phyloP scores from a whole-genome alignment of 805 yeast species.

The Priceomyces melissophilus region DNA sequence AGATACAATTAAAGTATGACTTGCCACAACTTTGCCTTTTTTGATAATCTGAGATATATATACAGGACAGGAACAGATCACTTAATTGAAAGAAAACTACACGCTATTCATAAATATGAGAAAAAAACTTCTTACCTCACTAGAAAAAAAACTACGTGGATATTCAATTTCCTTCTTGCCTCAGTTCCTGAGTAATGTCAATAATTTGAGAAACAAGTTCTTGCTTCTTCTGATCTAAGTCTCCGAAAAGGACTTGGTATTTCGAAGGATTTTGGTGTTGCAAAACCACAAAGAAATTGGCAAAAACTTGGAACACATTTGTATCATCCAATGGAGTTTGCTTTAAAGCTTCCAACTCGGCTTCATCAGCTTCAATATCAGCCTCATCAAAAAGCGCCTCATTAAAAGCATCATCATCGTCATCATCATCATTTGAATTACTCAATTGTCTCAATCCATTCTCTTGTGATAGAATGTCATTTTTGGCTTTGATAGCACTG shows the following conservation, averaged over 20 bases:
- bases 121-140: no score
- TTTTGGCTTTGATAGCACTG: constrained; percentile 45
- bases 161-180: background rate
- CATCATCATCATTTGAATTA: constrained; percentile 17
- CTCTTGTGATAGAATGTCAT: constrained; percentile 41
- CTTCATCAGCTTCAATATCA: constrained; percentile 58
- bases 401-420: constrained; percentile 30
- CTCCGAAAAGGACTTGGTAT: constrained; percentile 48
- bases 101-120: no score
- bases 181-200: constrained; percentile 15
- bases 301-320: constrained; percentile 67
- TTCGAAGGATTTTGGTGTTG: constrained; percentile 46
- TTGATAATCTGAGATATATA: no score
- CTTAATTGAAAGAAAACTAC: no score
- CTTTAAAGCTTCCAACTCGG: constrained; percentile 76
- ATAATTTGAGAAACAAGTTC: constrained; percentile 28
- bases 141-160: no score
- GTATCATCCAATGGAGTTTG: constrained; percentile 76
- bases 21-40: no score
- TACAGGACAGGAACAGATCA: no score
- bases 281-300: constrained; percentile 47
- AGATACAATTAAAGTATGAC: no score
- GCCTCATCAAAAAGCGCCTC: constrained; percentile 28
- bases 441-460: constrained; percentile 26
- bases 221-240: constrained; percentile 32